phyloP scores from a whole-genome alignment of 176 grass and related monocot genomes.

The Melocanna baccifera region DNA sequence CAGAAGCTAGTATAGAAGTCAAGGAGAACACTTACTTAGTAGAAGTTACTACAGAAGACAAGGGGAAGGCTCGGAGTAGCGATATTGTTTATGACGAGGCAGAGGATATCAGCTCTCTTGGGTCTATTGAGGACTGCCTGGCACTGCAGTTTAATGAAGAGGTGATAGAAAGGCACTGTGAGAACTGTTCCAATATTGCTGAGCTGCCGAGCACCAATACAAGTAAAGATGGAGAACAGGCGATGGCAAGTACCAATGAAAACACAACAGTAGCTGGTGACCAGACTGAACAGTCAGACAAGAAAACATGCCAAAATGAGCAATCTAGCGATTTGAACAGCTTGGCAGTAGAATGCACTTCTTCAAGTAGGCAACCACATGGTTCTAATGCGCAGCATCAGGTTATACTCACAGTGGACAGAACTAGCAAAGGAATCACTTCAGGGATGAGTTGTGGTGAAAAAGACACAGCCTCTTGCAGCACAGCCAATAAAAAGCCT shows the following conservation, averaged over 20 bases:
- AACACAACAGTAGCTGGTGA: not conserved
- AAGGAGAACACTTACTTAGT: not conserved
- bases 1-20: not conserved
- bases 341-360: conserved; percentile 12
- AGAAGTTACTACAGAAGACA: conserved; percentile 8
- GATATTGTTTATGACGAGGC: not conserved
- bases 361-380: conserved; percentile 16
- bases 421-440: not conserved
- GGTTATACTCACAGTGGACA: not conserved
- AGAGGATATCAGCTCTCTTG: conserved; percentile 2
- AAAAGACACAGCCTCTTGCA: not conserved
- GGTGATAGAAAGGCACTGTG: conserved; percentile 18
- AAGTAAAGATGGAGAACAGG: conserved; percentile 1
- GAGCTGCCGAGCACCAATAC: not conserved
- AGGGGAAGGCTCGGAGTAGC: not conserved
- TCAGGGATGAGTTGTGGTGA: conserved; percentile 17
- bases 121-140: conserved; percentile 32
- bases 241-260: not conserved
- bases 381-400: conserved; percentile 28
- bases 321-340: conserved; percentile 10
- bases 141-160: not conserved
- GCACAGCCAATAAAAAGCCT: conserved; percentile 14
- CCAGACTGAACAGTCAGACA: conserved; percentile 12
- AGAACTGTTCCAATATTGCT: conserved; percentile 28
- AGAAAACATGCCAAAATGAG: conserved; percentile 26